A percentile compares a stretch with the other conserved stretches of the same genome.
These are phyloP conservation scores for Huntiella moniliformis DNA, from an alignment of 2,329 filamentous ascomycete genomes.

Conservation along the genomic window DNA sequence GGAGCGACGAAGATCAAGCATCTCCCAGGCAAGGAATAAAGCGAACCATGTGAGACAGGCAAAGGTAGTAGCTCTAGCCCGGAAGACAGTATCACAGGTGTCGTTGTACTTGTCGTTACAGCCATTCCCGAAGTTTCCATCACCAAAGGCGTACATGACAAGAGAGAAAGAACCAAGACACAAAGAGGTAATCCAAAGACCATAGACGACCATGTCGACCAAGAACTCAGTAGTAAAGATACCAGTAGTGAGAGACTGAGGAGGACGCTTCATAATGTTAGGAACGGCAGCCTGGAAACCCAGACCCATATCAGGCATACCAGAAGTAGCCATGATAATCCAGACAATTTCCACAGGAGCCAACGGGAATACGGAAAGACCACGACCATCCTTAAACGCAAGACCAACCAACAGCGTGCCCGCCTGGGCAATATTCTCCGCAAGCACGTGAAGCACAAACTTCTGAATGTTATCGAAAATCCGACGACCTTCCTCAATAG, in stretches of 20 bases:
- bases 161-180: constrained; percentile 44
- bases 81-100: constrained; percentile 45
- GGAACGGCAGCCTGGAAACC: constrained; percentile 53
- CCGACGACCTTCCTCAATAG: constrained; percentile 51
- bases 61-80: constrained; percentile 54
- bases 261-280: constrained; percentile 49
- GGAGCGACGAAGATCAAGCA: constrained; percentile 50
- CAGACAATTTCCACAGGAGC: constrained; percentile 61
- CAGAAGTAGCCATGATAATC: constrained; percentile 66
- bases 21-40: constrained; percentile 62
- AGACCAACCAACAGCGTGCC: constrained; percentile 51
- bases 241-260: constrained; percentile 40
- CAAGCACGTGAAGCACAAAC: constrained; percentile 50
- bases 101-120: constrained; percentile 41
- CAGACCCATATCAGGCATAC: constrained; percentile 58
- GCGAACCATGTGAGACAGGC: constrained; percentile 60
- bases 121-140: constrained; percentile 34
- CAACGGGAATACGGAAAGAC: constrained; percentile 54
- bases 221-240: constrained; percentile 50
- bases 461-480: constrained; percentile 64
- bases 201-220: constrained; percentile 49
- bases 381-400: constrained; percentile 45
- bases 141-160: constrained; percentile 44
- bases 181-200: constrained; percentile 47
- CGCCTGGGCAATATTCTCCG: constrained; percentile 54